A percentile compares a stretch with the other conserved stretches of the same genome.
Evolutionary conservation across 2,329 filamentous ascomycete species (phyloP).

Genomic region (Fusarium nelsonii): DNA sequence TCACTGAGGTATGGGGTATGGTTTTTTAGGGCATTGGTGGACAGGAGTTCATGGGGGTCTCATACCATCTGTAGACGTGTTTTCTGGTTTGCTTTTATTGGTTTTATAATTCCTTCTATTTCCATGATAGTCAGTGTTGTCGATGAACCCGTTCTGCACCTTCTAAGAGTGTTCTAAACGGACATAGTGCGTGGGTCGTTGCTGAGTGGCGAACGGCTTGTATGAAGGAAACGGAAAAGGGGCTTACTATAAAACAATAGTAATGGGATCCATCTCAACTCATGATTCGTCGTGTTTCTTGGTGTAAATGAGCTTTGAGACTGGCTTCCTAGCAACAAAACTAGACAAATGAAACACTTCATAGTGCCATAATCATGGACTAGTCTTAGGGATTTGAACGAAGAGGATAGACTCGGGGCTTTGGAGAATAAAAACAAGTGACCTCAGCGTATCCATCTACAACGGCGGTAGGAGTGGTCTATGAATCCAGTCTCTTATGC

Average conservation of each 20-base stretch:
- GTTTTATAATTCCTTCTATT: constrained; percentile 29
- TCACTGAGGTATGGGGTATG: constrained; percentile 33
- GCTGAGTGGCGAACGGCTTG: constrained; percentile 5
- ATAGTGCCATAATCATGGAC: too few species aligned
- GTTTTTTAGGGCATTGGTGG: constrained; percentile 34
- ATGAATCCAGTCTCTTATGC: too few species aligned
- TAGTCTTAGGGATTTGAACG: too few species aligned
- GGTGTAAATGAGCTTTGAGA: constrained; percentile 14
- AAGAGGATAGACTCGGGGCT: too few species aligned
- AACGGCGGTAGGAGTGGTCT: too few species aligned
- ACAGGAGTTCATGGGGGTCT: constrained; percentile 46
- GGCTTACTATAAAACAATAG: constrained; percentile 1
- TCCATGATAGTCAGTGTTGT: constrained; percentile 41
- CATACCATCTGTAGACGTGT: constrained; percentile 46
- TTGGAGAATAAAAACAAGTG: too few species aligned
- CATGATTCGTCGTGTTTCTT: not conserved
- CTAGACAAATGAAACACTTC: constrained; percentile 6
- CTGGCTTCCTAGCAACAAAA: constrained; percentile 27
- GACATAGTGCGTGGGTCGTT: constrained; percentile 1
- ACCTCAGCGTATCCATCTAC: too few species aligned
- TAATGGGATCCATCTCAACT: constrained; percentile 7
- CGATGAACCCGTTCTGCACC: constrained; percentile 26
- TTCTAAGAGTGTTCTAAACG: constrained; percentile 11
- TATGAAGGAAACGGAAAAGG: constrained; percentile 12
- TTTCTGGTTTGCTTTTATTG: constrained; percentile 26